Base-by-base conservation (phyloP, 116 monocot genomes). In the Trichopus zeylanicus region DNA sequence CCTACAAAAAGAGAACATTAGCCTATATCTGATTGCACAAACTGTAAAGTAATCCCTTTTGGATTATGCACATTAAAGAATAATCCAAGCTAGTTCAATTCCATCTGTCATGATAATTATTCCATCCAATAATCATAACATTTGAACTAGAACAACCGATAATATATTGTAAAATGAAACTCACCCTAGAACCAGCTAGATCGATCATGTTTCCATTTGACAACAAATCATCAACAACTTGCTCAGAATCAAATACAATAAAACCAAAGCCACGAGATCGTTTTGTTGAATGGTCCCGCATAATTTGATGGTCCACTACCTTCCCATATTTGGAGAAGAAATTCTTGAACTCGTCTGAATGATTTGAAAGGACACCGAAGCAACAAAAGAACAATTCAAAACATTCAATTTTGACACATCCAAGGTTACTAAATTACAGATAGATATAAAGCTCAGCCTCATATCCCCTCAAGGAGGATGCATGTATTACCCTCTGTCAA, bases 201-300 rank as follows among this genome's bases (percentile, higher is more conserved):
- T 95, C 90, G 60, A 89, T 76, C 78, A 76, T 90, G 74, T 95
- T 86, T 21, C 95, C 95, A 15, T 87, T 79, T 4, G 78, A 51
- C 68, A 95, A 79, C 19, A 88, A 57, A 37, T 82, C 80, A 80
- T 93, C 93, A 63, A 88, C 93, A 46, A 64, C 74, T 67, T 78
- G 56, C 55, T 93, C 90, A 47, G 73, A 71, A 32, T 90, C 86
- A 64, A 90, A 95, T 19, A 87, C 67, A 25, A 93, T 54, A 73
- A 93, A 93, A 0, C 89, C 93, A 75, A 93, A 93, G 46, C 93
- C 89, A 57, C 89, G 71, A 31, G 89, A 83, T 24, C 88, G 55
- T 19, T 87, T 80, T 24, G 85, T 83, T 8, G 62, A 20, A 71
- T 85, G 93, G 51, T 93, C 93, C 42, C 72, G 69, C 18, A 93